Evolutionary conservation across 768 basidiomycete species (phyloP), one percentile per base, ranked within the genome.

Genomic region (Vararia minispora): DNA sequence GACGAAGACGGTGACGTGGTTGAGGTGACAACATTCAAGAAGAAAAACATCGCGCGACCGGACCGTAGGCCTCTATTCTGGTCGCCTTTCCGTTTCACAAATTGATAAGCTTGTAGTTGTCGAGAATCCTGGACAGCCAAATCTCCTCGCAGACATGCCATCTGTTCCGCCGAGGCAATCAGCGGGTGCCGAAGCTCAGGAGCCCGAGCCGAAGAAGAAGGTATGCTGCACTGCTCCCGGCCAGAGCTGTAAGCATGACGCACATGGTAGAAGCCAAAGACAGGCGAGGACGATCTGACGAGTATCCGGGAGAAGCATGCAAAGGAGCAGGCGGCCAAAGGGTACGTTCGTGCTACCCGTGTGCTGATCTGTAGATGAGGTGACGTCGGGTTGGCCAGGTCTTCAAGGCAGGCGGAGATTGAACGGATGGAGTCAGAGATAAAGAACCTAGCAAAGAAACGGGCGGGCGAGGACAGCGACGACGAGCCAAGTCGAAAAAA

Each of bases 351-450:
- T 35, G 26, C 32, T 23, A 18, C 37, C 34, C n/a, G n/a, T n/a
- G n/a, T n/a, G n/a, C n/a, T n/a, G n/a, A n/a, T n/a, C n/a, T n/a
- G n/a, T n/a, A n/a, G n/a, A n/a, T n/a, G n/a, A n/a, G n/a, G n/a
- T n/a, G n/a, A n/a, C n/a, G n/a, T n/a, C 5, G 26, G 39, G 24
- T n/a, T 7, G 11, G 22, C 27, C 41, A 89, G 82, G 37, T 66
- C 68, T 24, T 59, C 71, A 9, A 81, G 84, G 16, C 73, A 79
- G 52, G 65, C 74, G 6, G 79, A 90, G 55, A 86, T 95, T 35
- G 79, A 78, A 48, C 79, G 72, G 50, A 86, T 97, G 78, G 88
- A 97, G 57, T 76, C 75, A 6, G 84, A 89, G 31, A 83, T 97
- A 39, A 79, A 86, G 18, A 80, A 74, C 44, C 72, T 94, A 6